Percentiles rank a stretch among this genome's conserved stretches.
These are phyloP conservation scores for Phaeoacremonium minimum DNA, from an alignment of 2,329 filamentous ascomycete genomes.

Conservation along the genomic window DNA sequence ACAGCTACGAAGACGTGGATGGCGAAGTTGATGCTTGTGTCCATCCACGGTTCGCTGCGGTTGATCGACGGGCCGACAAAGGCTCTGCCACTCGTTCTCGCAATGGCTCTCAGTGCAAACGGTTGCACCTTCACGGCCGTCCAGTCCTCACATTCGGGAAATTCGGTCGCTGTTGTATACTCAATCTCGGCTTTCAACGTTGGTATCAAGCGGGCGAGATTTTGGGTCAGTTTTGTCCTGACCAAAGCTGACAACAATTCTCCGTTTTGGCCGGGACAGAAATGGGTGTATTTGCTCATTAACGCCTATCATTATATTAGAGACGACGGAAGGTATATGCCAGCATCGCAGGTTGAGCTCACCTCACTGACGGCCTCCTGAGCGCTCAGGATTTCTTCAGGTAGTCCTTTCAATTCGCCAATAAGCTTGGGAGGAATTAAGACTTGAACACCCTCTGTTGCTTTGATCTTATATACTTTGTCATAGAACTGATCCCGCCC, in stretches of 20 bases:
- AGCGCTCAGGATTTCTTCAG: conserved; percentile 43
- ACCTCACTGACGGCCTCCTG: conserved; percentile 45
- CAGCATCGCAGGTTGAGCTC: conserved; percentile 4
- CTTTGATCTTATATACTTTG: conserved; percentile 44
- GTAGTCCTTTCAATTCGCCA: conserved; percentile 40
- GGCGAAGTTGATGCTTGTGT: conserved; percentile 45
- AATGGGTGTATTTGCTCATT: conserved; percentile 46
- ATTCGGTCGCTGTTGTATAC: conserved; percentile 38
- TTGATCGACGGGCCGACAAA: conserved; percentile 48
- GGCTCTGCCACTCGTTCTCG: conserved; percentile 47
- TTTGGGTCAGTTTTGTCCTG: conserved; percentile 42
- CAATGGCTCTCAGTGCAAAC: conserved; percentile 45
- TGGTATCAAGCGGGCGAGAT: conserved; percentile 39
- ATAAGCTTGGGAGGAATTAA: conserved; percentile 40
- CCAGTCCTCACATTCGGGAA: conserved; percentile 50
- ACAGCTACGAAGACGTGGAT: conserved; percentile 42
- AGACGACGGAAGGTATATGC: background rate
- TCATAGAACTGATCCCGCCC: conserved; percentile 34
- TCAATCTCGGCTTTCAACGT: conserved; percentile 43
- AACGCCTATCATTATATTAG: conserved; percentile 31
- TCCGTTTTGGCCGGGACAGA: conserved; percentile 39
- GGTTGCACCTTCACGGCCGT: conserved; percentile 47
- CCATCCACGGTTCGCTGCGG: conserved; percentile 49
- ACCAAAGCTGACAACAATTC: conserved; percentile 39
- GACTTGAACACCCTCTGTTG: conserved; percentile 44